Percentiles rank a stretch among this genome's conserved stretches.
Conservation (phyloP, 225 moss, liverwort and hornwort genomes). For the Physcomitrium patens region DNA sequence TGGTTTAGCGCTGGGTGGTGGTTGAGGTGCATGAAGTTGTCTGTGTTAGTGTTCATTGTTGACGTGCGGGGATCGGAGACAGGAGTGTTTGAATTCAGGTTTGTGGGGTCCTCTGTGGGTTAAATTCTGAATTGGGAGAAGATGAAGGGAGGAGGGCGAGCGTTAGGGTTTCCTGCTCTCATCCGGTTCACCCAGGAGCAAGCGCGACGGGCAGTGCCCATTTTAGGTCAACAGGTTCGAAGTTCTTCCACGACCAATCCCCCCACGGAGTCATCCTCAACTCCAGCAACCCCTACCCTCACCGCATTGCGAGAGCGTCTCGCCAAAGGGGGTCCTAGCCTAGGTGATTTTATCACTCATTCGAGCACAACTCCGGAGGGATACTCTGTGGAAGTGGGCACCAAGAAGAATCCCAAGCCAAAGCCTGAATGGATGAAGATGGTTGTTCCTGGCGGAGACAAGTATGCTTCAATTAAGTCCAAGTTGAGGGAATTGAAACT, state of each 20-base stretch:
- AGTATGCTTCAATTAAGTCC: constrained; percentile 87
- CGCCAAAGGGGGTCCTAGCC: constrained; percentile 65
- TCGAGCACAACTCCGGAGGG: constrained; percentile 68
- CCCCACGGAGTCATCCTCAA: constrained; percentile 22
- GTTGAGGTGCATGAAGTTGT: too few relatives aligned
- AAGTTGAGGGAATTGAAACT: constrained; percentile 87
- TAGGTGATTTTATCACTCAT: constrained; percentile 76
- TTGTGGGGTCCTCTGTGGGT: constrained; percentile 2
- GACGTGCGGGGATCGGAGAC: background rate
- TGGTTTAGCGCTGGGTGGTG: background rate
- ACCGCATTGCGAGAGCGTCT: constrained; percentile 73
- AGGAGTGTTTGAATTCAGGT: constrained; percentile 1
- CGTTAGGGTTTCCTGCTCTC: constrained; percentile 42
- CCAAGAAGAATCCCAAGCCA: constrained; percentile 79
- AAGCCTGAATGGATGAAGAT: constrained; percentile 98
- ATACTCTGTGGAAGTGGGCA: constrained; percentile 95
- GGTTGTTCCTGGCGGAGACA: constrained; percentile 92
- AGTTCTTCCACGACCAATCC: constrained; percentile 30
- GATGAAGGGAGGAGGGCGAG: constrained; percentile 56
- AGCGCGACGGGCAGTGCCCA: constrained; percentile 27
- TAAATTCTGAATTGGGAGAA: background rate
- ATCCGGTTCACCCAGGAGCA: constrained; percentile 37
- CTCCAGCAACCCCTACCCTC: constrained; percentile 53
- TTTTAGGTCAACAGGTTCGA: constrained; percentile 43
- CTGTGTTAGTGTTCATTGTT: background rate